Conservation (phyloP, 768 basidiomycete genomes). For the Termitomyces sp. region DNA sequence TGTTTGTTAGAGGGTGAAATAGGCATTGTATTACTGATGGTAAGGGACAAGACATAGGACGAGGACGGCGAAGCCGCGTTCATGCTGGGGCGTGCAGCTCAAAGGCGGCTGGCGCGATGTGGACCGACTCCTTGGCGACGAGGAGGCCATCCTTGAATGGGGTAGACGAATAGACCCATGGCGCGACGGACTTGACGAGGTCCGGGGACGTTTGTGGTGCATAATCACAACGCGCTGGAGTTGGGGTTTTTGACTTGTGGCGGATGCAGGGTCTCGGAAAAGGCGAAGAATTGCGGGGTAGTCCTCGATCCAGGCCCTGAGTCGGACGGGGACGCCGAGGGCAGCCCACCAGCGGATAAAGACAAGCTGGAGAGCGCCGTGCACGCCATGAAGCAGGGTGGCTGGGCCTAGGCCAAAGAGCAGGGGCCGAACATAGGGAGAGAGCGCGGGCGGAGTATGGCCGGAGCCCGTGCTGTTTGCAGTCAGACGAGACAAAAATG, state of each 20-base stretch:
- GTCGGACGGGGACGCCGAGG: conserved; percentile 55
- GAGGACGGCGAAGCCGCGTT: conserved; percentile 26
- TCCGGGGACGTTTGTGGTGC: conserved; percentile 72
- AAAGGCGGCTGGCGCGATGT: conserved; percentile 49
- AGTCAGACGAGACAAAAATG: conserved; percentile 73
- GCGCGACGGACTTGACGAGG: conserved; percentile 46
- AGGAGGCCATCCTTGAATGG: conserved; percentile 40
- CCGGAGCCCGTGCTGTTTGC: conserved; percentile 86
- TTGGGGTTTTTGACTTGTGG: conserved; percentile 39
- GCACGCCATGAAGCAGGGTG: too few species aligned
- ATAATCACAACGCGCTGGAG: conserved; percentile 78
- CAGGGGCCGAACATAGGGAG: too few species aligned
- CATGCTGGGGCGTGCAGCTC: too few species aligned
- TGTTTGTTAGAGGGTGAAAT: conserved; percentile 27
- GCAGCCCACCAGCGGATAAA: conserved; percentile 71
- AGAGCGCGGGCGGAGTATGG: conserved; percentile 54
- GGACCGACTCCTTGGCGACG: conserved; percentile 71
- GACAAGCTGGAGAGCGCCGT: conserved; percentile 87
- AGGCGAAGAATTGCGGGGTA: conserved; percentile 68
- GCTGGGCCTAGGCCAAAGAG: too few species aligned
- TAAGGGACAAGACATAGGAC: conserved; percentile 32
- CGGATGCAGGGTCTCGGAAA: conserved; percentile 21
- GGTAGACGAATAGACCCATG: conserved; percentile 34
- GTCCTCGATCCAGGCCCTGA: conserved; percentile 87
- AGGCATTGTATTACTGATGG: conserved; percentile 22